phyloP scores from a whole-genome alignment of 345 rosid species.

The Schrenkiella parvula region DNA sequence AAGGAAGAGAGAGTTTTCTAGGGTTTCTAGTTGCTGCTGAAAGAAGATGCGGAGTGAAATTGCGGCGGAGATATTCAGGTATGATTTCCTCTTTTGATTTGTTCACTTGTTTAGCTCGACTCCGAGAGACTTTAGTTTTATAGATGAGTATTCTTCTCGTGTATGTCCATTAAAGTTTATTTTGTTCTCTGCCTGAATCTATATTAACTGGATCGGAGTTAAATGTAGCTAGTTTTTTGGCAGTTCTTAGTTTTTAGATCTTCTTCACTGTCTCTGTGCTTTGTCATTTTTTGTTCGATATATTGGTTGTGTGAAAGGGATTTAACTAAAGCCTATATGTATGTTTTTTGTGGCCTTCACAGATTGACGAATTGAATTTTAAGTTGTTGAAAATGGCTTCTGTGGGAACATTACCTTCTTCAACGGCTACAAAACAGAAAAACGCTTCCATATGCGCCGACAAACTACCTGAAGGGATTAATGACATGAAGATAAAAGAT shows the following conservation, averaged over 20 bases:
- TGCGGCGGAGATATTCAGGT: constrained; percentile 25
- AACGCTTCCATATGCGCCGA: constrained; percentile 31
- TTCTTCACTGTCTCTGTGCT: neutral
- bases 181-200: neutral
- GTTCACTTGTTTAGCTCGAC: constrained; percentile 1
- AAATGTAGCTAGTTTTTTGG: neutral
- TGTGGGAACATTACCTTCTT: constrained; percentile 26
- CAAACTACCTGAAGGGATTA: constrained; percentile 51
- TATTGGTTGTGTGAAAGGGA: neutral
- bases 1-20: constrained; percentile 17
- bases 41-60: neutral
- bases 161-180: neutral
- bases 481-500: constrained; percentile 65
- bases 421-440: constrained; percentile 22
- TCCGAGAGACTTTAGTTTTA: neutral
- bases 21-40: constrained; percentile 18
- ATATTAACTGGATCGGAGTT: neutral
- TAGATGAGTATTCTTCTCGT: neutral
- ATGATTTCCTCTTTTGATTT: neutral
- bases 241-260: neutral
- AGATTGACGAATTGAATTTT: constrained; percentile 6
- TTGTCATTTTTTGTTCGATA: neutral
- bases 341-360: constrained; percentile 5
- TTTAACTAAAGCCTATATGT: neutral
- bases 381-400: constrained; percentile 26